Base-by-base conservation (phyloP, 306 rosid genomes). In the Vigna angularis region DNA sequence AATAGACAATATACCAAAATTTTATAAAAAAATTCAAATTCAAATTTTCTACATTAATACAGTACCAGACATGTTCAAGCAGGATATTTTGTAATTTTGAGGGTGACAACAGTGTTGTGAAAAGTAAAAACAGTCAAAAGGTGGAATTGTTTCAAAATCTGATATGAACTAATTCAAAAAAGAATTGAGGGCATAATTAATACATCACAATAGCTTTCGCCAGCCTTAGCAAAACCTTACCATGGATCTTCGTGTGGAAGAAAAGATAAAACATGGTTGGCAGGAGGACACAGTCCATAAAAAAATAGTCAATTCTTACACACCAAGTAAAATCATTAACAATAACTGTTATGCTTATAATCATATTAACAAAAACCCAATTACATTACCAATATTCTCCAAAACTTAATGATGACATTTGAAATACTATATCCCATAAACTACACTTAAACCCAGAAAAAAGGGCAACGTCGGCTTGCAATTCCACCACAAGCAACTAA, bases 401-500 rank as follows among this genome's bases (percentile, higher is more conserved):
- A 66, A 66, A 52, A 72, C 71, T 17, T 66, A 59, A 52, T 73
- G 67, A 63, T 67, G 66, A 73, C 40, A 42, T 73, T 56, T 15
- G 50, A 17, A 57, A 36, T 15, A 72, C 62, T 17, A 48, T 66
- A 70, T 14, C 52, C 36, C 52, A 49, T 62, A 61, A 80, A 57
- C 32, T 55, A 55, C 6, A 36, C 32, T 17, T 24, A 42, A 74
- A 55, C 38, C 50, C 36, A 70, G 44, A 61, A 32, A 62, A 70
- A 30, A 55, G 68, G 16, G 12, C 56, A 51, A 50, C 4, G 3
- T 69, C 55, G n/a, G 53, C 66, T 59, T 26, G 67, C 40, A 81
- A 53, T 34, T 74, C 55, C 45, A 15, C 71, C 59, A 52, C 68
- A 78, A 55, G 44, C 66, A 79, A 59, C 71, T 17, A 63, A 24